phyloP scores from a whole-genome alignment of 2,329 filamentous ascomycete genomes.

The Alternaria rosae region DNA sequence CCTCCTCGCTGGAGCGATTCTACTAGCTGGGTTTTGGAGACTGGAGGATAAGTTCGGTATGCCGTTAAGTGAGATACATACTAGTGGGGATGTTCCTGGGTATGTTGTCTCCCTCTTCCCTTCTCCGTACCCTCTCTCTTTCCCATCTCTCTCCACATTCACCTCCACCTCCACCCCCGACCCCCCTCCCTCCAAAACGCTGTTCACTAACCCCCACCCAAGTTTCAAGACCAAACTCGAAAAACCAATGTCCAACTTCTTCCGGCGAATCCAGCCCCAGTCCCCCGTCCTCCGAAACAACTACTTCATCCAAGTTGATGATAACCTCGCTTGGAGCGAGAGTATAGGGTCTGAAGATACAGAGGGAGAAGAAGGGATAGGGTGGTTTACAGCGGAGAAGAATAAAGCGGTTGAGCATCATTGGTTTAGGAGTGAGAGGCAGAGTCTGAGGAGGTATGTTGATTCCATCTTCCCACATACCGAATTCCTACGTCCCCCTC shows the following conservation, averaged over 20 bases:
- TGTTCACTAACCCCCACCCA: no score
- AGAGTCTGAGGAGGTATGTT: conserved; percentile 66
- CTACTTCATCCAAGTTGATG: conserved; percentile 89
- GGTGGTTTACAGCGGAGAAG: conserved; percentile 76
- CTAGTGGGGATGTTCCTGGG: conserved; percentile 75
- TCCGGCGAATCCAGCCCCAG: conserved; percentile 70
- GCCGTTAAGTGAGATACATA: conserved; percentile 80
- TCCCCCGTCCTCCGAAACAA: conserved; percentile 75
- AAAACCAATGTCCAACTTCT: conserved; percentile 83
- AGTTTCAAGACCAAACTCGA: conserved; percentile 76
- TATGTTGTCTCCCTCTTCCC: background rate
- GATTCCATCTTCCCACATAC: no score
- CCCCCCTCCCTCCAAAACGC: no score
- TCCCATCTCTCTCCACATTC: no score
- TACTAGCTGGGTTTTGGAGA: conserved; percentile 85
- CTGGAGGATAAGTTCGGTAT: conserved; percentile 82
- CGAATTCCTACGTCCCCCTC: no score
- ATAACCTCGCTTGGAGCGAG: conserved; percentile 75
- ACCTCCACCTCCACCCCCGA: no score
- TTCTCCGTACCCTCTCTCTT: no score
- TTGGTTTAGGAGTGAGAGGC: conserved; percentile 78
- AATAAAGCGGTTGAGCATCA: conserved; percentile 75
- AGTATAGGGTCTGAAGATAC: conserved; percentile 78
- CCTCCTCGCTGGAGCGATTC: conserved; percentile 76
- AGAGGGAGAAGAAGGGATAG: conserved; percentile 56